Conservation (phyloP, 208 protist species). For the Wallacemonas sp. region DNA sequence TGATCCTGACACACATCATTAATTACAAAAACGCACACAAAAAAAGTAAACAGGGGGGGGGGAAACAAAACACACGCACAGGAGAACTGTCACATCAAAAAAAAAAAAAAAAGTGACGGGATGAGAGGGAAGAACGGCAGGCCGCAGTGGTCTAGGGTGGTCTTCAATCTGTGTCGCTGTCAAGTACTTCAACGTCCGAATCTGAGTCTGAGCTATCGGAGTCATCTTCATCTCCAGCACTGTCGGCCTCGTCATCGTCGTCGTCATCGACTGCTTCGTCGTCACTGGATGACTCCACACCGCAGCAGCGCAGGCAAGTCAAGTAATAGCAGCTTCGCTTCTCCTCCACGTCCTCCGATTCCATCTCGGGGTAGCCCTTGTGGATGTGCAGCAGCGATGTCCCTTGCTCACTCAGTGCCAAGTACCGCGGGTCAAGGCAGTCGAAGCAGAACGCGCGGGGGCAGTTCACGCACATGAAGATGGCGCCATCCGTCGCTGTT, state of each 20-base stretch:
- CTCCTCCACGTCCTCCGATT: conserved; percentile 50
- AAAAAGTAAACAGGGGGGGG: too few relatives aligned
- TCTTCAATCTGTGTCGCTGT: not conserved
- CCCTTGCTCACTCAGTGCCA: conserved; percentile 64
- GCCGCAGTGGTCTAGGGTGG: too few relatives aligned
- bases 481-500: conserved; percentile 60
- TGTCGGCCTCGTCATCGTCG: conserved; percentile 13
- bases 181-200: not conserved
- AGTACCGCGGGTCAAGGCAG: conserved; percentile 78
- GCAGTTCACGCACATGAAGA: conserved; percentile 86
- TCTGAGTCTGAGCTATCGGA: not conserved
- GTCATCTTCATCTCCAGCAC: conserved; percentile 14
- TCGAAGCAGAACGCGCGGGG: conserved; percentile 85
- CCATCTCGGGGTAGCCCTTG: conserved; percentile 73
- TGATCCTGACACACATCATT: too few relatives aligned
- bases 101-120: not conserved
- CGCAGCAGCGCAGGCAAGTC: conserved; percentile 74
- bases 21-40: too few relatives aligned
- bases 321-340: conserved; percentile 82
- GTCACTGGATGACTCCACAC: conserved; percentile 46
- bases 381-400: conserved; percentile 61
- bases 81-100: too few relatives aligned
- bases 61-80: too few relatives aligned
- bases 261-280: conserved; percentile 21
- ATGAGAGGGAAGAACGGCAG: too few relatives aligned